Evolutionary conservation across 2,329 filamentous ascomycete species (phyloP).

Genomic region (Tetracladium maxilliforme): DNA sequence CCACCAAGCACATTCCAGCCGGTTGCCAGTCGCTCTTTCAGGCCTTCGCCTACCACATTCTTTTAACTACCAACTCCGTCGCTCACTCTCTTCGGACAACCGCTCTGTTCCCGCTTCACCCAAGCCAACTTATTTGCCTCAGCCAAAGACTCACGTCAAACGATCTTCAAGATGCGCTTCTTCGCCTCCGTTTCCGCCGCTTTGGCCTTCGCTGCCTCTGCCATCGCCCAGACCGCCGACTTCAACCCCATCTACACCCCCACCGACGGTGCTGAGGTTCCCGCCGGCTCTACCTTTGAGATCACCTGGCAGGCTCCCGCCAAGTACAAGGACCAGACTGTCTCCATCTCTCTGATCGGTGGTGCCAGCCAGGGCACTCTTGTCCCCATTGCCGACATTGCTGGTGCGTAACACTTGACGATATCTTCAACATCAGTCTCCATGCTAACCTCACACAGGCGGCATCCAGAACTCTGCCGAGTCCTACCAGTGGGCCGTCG

Average conservation of each 20-base stretch:
- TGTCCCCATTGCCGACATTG: background rate
- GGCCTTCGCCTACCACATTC: too few species aligned
- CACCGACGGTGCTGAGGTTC: constrained; percentile 22
- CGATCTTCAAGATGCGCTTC: too few species aligned
- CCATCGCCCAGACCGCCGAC: constrained; percentile 35
- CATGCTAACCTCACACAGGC: constrained; percentile 18
- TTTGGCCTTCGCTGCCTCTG: constrained; percentile 23
- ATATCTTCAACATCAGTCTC: constrained; percentile 1
- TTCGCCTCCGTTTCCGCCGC: constrained; percentile 1
- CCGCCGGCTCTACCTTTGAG: constrained; percentile 30
- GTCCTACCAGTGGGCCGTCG: constrained; percentile 34
- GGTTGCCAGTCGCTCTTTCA: too few species aligned
- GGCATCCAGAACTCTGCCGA: constrained; percentile 28
- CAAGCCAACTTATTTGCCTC: too few species aligned
- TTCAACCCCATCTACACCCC: constrained; percentile 40
- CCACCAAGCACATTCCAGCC: too few species aligned
- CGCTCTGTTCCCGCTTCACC: too few species aligned
- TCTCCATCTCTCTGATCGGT: background rate
- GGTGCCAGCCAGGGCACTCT: too few species aligned
- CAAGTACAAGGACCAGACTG: background rate
- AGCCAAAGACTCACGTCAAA: too few species aligned
- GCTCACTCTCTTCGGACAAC: too few species aligned
- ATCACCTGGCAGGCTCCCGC: constrained; percentile 32
- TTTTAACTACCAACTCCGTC: too few species aligned
- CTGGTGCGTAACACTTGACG: background rate